Percentiles rank a stretch among this genome's conserved stretches.
phyloP scores from a whole-genome alignment of 1,139 yeast genomes.

The Entelexis paramagnoliae region DNA sequence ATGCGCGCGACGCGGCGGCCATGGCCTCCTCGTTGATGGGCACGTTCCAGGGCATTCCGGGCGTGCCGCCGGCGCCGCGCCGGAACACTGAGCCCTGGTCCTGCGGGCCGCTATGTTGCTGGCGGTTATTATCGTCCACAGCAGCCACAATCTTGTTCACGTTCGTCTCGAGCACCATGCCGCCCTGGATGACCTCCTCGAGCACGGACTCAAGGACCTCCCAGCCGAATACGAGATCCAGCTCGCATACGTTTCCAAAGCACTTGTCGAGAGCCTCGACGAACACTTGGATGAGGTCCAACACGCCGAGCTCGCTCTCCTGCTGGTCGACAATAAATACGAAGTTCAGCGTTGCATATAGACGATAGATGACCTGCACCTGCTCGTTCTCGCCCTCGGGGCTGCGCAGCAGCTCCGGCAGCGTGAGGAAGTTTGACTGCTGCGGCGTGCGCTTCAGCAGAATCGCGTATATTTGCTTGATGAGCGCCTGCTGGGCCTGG shows the following conservation, averaged over 20 bases:
- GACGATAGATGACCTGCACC: conserved; percentile 83
- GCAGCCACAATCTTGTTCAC: conserved; percentile 72
- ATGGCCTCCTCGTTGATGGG: conserved; percentile 18
- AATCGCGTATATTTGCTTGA: conserved; percentile 65
- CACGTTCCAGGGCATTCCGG: conserved; percentile 7
- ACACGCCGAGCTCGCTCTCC: conserved; percentile 85
- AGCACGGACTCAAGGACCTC: conserved; percentile 86
- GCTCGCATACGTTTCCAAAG: conserved; percentile 87
- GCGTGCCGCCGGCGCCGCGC: conserved; percentile 2
- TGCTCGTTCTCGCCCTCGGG: conserved; percentile 48
- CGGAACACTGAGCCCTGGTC: conserved; percentile 1
- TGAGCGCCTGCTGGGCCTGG: conserved; percentile 58
- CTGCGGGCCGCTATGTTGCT: conserved; percentile 21
- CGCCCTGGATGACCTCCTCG: conserved; percentile 85
- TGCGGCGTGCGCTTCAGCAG: conserved; percentile 57
- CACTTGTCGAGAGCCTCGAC: conserved; percentile 91
- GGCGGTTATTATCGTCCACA: conserved; percentile 36
- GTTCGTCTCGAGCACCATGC: conserved; percentile 96
- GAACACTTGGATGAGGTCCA: conserved; percentile 91
- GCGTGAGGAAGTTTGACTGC: conserved; percentile 72
- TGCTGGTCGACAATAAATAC: conserved; percentile 93
- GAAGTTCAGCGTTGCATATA: conserved; percentile 88
- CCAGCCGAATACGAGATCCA: conserved; percentile 95
- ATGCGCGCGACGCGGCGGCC: conserved; percentile 21
- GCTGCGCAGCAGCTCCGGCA: conserved; percentile 52